phyloP scores from a whole-genome alignment of 2,329 filamentous ascomycete species.

The Diaporthe ampelina region DNA sequence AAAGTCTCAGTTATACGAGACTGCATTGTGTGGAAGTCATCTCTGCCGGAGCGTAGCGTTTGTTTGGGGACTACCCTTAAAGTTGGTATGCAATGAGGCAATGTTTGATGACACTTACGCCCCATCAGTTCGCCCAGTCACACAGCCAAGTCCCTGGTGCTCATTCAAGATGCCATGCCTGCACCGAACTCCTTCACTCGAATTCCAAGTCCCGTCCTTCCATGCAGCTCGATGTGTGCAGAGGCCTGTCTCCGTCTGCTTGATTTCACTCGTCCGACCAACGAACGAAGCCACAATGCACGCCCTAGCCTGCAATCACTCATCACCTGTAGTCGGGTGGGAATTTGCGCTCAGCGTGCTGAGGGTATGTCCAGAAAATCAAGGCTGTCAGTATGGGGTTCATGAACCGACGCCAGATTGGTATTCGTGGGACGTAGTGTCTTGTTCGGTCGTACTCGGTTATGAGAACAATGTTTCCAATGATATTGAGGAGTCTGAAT shows the following conservation, averaged over 20 bases:
- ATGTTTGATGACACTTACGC: neutral
- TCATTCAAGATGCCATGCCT: too few species aligned
- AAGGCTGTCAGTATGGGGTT: conserved; percentile 50
- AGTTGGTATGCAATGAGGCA: too few species aligned
- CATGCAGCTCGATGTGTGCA: neutral
- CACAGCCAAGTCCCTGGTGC: too few species aligned
- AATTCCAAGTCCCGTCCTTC: neutral
- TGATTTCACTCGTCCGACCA: too few species aligned
- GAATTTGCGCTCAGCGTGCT: conserved; percentile 55
- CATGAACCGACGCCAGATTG: conserved; percentile 45
- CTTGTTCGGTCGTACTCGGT: conserved; percentile 56
- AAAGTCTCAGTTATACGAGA: too few species aligned
- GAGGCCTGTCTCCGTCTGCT: neutral
- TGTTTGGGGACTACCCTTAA: too few species aligned
- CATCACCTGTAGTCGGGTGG: conserved; percentile 45
- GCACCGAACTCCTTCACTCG: neutral
- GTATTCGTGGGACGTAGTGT: conserved; percentile 51
- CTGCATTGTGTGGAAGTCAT: too few species aligned
- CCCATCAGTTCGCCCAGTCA: neutral
- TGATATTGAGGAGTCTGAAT: conserved; percentile 55
- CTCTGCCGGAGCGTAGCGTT: too few species aligned
- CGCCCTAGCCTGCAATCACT: too few species aligned
- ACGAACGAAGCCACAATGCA: neutral
- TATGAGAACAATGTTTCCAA: conserved; percentile 55
- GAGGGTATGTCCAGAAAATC: conserved; percentile 59